Percentiles rank a stretch among this genome's conserved stretches.
Conservation (phyloP, 2,329 filamentous ascomycete genomes). For the Xylariaceae sp. region DNA sequence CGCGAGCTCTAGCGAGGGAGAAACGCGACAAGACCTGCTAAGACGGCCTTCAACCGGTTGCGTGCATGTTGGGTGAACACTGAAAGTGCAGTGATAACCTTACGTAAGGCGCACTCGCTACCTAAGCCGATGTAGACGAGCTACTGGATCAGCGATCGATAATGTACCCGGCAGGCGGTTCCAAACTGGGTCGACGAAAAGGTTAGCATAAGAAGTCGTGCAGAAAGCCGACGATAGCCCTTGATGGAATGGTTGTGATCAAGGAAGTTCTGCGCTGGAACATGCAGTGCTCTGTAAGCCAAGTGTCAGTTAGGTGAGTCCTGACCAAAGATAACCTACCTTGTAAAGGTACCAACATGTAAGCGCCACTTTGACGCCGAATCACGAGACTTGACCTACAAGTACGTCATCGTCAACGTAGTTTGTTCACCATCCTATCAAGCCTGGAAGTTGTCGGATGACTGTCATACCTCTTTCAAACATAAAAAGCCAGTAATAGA, state of each 20-base stretch:
- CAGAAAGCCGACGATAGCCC: no score
- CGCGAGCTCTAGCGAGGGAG: conserved; percentile 14
- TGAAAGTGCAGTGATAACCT: not conserved
- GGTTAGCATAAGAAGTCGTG: no score
- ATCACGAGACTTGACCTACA: conserved; percentile 23
- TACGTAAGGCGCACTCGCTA: not conserved
- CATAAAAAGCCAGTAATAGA: no score
- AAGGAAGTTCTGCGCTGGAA: conserved; percentile 17
- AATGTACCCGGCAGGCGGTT: no score
- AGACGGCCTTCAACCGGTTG: conserved; percentile 18
- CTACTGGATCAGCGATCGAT: no score
- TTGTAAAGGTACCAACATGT: not conserved
- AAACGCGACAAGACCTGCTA: conserved; percentile 9
- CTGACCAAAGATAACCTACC: no score
- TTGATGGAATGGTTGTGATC: not conserved
- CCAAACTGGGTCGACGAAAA: no score
- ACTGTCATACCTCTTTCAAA: no score
- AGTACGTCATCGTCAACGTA: conserved; percentile 29
- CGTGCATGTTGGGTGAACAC: conserved; percentile 21
- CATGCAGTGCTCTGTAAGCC: no score
- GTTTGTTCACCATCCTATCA: conserved; percentile 16
- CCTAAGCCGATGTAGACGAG: not conserved
- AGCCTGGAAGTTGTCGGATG: not conserved
- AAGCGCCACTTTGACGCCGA: conserved; percentile 25
- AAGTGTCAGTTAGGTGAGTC: no score